A percentile compares a stretch with the other conserved stretches of the same genome.
Conservation (phyloP, 1,284 basidiomycete species). For the Paramarasmius palmivorus region DNA sequence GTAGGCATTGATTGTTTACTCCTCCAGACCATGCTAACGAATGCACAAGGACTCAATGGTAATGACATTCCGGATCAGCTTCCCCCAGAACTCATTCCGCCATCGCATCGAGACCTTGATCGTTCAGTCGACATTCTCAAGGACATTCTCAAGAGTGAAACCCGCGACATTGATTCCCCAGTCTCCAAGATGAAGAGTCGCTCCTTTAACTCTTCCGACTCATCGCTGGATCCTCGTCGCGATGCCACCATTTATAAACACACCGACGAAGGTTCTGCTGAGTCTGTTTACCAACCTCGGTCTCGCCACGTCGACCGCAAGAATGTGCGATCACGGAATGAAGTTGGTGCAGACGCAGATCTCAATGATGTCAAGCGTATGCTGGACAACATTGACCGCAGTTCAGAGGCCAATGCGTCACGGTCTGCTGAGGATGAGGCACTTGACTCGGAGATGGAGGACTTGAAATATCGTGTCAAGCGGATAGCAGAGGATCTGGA, state of each 20-base stretch:
- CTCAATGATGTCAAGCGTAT: slow-evolving; percentile 87
- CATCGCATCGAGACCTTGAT: slow-evolving; percentile 90
- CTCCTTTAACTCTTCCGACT: slow-evolving; percentile 62
- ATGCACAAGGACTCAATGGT: slow-evolving; percentile 78
- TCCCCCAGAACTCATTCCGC: slow-evolving; percentile 89
- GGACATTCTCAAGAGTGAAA: slow-evolving; percentile 88
- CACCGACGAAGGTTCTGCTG: slow-evolving; percentile 59
- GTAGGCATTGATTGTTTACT: slow-evolving; percentile 49
- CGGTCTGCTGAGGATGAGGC: slow-evolving; percentile 82
- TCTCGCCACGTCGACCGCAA: slow-evolving; percentile 88
- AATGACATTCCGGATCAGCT: slow-evolving; percentile 88
- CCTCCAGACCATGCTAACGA: slow-evolving; percentile 1
- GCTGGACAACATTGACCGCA: slow-evolving; percentile 82
- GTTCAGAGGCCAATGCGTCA: slow-evolving; percentile 58
- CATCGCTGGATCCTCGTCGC: slow-evolving; percentile 57
- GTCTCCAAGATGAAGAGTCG: slow-evolving; percentile 67
- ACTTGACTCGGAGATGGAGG: slow-evolving; percentile 88
- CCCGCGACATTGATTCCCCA: slow-evolving; percentile 50
- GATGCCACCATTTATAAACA: slow-evolving; percentile 97
- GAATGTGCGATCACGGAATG: slow-evolving; percentile 76
- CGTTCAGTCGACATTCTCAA: slow-evolving; percentile 91
- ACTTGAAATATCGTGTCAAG: slow-evolving; percentile 84
- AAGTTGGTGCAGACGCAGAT: slow-evolving; percentile 71
- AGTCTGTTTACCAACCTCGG: slow-evolving; percentile 81
- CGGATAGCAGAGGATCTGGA: slow-evolving; percentile 94